Evolutionary conservation across 2,329 filamentous ascomycete genomes (phyloP), one percentile per base, ranked within the genome.

Genomic region (Pseudocercospora eumusae): DNA sequence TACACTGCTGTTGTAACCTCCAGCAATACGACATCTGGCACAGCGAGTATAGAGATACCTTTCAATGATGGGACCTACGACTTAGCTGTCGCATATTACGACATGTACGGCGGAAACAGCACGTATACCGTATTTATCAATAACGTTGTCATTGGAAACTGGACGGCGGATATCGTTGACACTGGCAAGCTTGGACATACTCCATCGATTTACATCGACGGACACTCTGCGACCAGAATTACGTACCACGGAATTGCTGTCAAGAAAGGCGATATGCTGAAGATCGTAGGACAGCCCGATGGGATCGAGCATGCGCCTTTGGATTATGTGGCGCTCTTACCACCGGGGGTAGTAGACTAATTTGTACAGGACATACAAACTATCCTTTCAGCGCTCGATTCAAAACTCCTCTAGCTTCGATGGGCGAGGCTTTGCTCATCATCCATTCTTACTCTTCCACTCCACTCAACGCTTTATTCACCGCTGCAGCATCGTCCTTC

Each of bases 71-170:
- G 86, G 0, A 81, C 68, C 4, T 91, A 90, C 65, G 82, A 88
- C 66, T 63, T 91, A 2, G 86, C 83, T 0, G 80, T 90, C 7
- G 88, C 88, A 63, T 90, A 90, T 70, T 90, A 82, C 66, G 86
- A 91, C 68, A 62, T 87, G 7, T 79, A 80, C 27, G 81, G 80
- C n/a, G 87, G 88, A 0, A 79, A 78, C 59, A 79, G 87, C 2
- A 75, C 77, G 1, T 90, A 82, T 72, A 76, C 82, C 62, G 65
- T 88, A 1, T 83, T 76, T 55, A 68, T 90, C 4, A 84, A 84
- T 63, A 79, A 83, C 28, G 69, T 74, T 11, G 70, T 79, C 6
- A 66, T 90, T 1, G 86, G 85, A 0, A 67, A 73, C 10, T 90
- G 87, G 87, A 66, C 52, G 1, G 67, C 63, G 8, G 73, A 67